These are phyloP conservation scores for Aspergillus wentii DNA, from an alignment of 495 filamentous ascomycete genomes.

Conservation along the genomic window DNA sequence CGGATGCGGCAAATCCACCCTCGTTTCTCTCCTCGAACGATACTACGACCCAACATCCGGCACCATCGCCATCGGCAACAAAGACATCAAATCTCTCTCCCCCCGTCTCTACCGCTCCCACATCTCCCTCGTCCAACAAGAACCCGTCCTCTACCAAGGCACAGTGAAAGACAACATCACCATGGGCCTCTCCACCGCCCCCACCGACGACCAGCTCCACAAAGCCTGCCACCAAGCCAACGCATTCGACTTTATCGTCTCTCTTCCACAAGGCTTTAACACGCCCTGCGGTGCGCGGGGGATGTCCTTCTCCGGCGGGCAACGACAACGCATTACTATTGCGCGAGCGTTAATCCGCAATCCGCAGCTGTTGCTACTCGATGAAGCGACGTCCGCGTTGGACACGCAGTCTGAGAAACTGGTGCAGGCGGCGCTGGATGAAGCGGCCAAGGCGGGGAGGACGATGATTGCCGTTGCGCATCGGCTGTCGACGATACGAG, in stretches of 20 bases:
- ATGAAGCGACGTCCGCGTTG: conserved; percentile 74
- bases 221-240: conserved; percentile 53
- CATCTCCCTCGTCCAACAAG: conserved; percentile 52
- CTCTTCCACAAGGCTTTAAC: conserved; percentile 57
- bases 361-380: conserved; percentile 65
- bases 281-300: conserved; percentile 62
- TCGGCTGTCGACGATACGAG: conserved; percentile 66
- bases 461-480: conserved; percentile 80
- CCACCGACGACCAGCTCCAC: conserved; percentile 44
- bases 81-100: conserved; percentile 31
- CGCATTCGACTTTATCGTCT: conserved; percentile 53
- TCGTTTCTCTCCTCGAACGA: conserved; percentile 55
- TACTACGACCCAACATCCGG: conserved; percentile 48
- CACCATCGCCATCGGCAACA: conserved; percentile 34
- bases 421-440: conserved; percentile 64
- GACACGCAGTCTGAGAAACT: conserved; percentile 69
- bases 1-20: conserved; percentile 59
- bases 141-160: conserved; percentile 50
- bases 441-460: conserved; percentile 57
- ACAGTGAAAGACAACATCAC: conserved; percentile 49
- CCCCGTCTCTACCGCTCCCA: conserved; percentile 39
- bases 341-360: conserved; percentile 71
- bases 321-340: conserved; percentile 72
- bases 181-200: conserved; percentile 41
- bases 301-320: conserved; percentile 63